Evolutionary conservation across 2,329 filamentous ascomycete genomes (phyloP).

Genomic region (Calcarisporium arbuscula): DNA sequence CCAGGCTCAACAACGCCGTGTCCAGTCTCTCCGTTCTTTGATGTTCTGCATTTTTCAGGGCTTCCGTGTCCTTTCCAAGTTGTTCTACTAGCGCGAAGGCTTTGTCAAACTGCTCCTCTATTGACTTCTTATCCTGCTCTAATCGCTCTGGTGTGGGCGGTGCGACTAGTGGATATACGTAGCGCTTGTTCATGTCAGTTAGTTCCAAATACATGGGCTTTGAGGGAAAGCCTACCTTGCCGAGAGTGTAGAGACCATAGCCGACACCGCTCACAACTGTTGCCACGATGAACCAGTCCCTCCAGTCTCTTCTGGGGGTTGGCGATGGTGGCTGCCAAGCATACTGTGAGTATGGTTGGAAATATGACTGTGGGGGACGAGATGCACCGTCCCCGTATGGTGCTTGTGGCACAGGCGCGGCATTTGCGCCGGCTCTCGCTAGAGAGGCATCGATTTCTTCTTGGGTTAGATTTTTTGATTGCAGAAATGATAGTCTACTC

Average conservation of each 20-base stretch:
- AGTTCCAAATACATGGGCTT: not conserved
- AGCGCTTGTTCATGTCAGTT: constrained; percentile 54
- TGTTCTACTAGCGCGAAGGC: constrained; percentile 91
- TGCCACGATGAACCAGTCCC: constrained; percentile 99
- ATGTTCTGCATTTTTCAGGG: constrained; percentile 80
- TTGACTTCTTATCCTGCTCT: constrained; percentile 86
- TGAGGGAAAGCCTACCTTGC: constrained; percentile 56
- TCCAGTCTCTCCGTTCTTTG: constrained; percentile 80
- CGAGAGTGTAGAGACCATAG: constrained; percentile 82
- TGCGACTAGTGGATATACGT: constrained; percentile 82
- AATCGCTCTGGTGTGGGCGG: constrained; percentile 91
- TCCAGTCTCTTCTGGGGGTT: constrained; percentile 81
- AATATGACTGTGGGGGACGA: constrained; percentile 37
- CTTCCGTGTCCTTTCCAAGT: constrained; percentile 80
- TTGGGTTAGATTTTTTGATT: constrained; percentile 94
- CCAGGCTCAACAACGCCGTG: constrained; percentile 72
- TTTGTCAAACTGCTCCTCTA: constrained; percentile 89
- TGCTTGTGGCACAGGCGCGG: constrained; percentile 33
- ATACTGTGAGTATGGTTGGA: constrained; percentile 43
- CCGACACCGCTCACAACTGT: constrained; percentile 86
- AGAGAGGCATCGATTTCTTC: constrained; percentile 89
- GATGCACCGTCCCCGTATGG: constrained; percentile 37
- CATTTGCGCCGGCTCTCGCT: constrained; percentile 61
- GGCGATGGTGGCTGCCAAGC: constrained; percentile 54
- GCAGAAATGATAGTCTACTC: constrained; percentile 85